phyloP scores from a whole-genome alignment of 2,329 filamentous ascomycete species.

The Dactylellina sp. region DNA sequence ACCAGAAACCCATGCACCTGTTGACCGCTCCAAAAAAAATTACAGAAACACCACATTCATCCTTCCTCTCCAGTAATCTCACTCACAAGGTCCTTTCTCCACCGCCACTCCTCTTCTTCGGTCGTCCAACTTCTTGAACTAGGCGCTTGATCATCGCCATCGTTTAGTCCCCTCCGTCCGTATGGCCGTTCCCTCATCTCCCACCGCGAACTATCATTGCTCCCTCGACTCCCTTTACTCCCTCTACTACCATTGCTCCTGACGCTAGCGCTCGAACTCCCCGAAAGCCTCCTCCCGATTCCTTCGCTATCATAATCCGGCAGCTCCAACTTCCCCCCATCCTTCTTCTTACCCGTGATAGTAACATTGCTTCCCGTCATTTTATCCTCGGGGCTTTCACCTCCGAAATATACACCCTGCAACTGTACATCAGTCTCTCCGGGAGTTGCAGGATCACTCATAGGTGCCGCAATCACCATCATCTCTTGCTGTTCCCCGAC shows the following conservation, averaged over 20 bases:
- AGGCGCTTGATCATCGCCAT: conserved; percentile 17
- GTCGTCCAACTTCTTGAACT: conserved; percentile 44
- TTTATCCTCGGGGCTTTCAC: conserved; percentile 39
- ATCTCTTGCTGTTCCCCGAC: conserved; percentile 39
- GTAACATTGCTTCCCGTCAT: conserved; percentile 34
- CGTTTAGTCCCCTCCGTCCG: conserved; percentile 8
- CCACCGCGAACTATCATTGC: conserved; percentile 27
- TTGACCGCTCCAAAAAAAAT: too few relatives aligned
- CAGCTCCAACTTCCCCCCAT: conserved; percentile 56
- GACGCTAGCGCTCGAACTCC: conserved; percentile 35
- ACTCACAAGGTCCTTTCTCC: conserved; percentile 46
- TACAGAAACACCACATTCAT: conserved; percentile 11
- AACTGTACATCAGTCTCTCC: conserved; percentile 50
- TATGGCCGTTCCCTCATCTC: conserved; percentile 29
- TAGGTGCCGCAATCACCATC: conserved; percentile 53
- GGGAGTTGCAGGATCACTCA: conserved; percentile 29
- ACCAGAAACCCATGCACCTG: conserved; percentile 6
- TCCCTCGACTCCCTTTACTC: conserved; percentile 32
- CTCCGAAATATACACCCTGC: conserved; percentile 54
- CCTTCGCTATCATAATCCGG: conserved; percentile 58
- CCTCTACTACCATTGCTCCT: conserved; percentile 28
- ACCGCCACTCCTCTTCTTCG: conserved; percentile 52
- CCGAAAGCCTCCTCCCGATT: conserved; percentile 44
- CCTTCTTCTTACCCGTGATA: conserved; percentile 28
- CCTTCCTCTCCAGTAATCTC: conserved; percentile 53